These are phyloP conservation scores for Fusarium succisae DNA, from an alignment of 2,329 filamentous ascomycete species.

Conservation along the genomic window DNA sequence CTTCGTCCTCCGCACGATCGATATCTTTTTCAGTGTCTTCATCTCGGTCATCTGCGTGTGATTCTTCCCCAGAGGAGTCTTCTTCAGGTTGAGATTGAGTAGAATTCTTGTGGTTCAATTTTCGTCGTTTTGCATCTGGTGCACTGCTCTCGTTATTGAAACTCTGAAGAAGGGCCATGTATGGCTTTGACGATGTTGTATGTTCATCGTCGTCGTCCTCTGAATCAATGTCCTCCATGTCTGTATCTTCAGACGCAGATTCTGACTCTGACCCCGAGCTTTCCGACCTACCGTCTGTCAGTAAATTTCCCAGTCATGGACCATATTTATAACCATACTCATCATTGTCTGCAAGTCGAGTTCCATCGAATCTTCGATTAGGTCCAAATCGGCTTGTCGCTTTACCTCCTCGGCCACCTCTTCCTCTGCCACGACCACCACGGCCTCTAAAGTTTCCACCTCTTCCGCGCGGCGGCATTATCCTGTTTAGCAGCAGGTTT, in stretches of 20 bases:
- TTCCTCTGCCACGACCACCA: slow-evolving; percentile 42
- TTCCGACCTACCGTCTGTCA: slow-evolving; percentile 25
- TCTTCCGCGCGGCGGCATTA: slow-evolving; percentile 51
- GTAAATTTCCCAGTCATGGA: background rate
- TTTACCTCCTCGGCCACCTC: slow-evolving; percentile 47
- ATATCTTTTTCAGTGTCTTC: slow-evolving; percentile 58
- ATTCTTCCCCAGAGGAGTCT: slow-evolving; percentile 22
- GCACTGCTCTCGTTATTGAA: slow-evolving; percentile 57
- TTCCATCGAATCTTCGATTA: slow-evolving; percentile 49
- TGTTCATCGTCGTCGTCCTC: slow-evolving; percentile 60
- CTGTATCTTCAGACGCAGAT: slow-evolving; percentile 48
- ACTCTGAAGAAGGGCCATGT: slow-evolving; percentile 67
- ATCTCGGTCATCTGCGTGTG: slow-evolving; percentile 54
- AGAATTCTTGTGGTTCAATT: slow-evolving; percentile 55
- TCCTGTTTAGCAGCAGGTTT: background rate
- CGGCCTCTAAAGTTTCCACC: slow-evolving; percentile 48
- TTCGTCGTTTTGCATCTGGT: slow-evolving; percentile 65
- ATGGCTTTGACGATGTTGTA: slow-evolving; percentile 59
- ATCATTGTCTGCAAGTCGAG: slow-evolving; percentile 48
- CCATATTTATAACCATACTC: slow-evolving; percentile 44
- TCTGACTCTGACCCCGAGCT: slow-evolving; percentile 43
- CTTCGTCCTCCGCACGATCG: slow-evolving; percentile 41
- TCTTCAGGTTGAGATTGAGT: slow-evolving; percentile 34
- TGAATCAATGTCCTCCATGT: slow-evolving; percentile 50
- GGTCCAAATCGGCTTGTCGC: slow-evolving; percentile 51